A percentile compares a stretch with the other conserved stretches of the same genome.
phyloP scores from a whole-genome alignment of 2,329 filamentous ascomycete species.

The Sporothrix sp. region DNA sequence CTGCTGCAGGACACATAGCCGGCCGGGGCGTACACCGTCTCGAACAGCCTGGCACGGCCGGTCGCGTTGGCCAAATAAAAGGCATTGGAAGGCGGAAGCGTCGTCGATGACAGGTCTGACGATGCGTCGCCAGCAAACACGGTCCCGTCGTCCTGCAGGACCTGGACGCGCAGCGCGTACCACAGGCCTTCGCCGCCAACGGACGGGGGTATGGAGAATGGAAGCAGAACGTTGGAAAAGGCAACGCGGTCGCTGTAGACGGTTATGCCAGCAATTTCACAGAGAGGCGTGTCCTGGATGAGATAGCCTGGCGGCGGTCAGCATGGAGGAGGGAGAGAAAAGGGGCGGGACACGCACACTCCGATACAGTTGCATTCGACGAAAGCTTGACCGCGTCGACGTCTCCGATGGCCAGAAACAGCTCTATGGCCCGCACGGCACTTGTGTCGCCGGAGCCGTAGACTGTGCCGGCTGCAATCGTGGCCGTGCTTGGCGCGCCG shows the following conservation, averaged over 20 bases:
- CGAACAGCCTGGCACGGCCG: conserved; percentile 6
- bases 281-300: not conserved
- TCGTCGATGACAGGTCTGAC: not conserved
- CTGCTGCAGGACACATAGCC: conserved; percentile 5
- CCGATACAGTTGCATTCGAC: not conserved
- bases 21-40: not conserved
- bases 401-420: conserved; percentile 5
- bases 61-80: not conserved
- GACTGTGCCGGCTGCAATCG: not conserved
- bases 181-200: not conserved
- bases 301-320: not conserved
- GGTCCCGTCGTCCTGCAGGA: conserved; percentile 4
- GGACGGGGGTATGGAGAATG: not conserved
- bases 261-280: conserved; percentile 3
- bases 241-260: conserved; percentile 1
- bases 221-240: not conserved
- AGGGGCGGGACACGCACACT: not conserved
- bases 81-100: not conserved
- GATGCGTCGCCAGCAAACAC: not conserved
- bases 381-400: not conserved
- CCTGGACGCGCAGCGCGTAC: conserved; percentile 6
- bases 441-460: not conserved
- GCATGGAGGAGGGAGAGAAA: not conserved
- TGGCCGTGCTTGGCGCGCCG: not conserved
- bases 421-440: conserved; percentile 1